A percentile compares a stretch with the other conserved stretches of the same genome.
Evolutionary conservation across 805 yeast species (phyloP).

Genomic region (Komagataella mondaviorum): DNA sequence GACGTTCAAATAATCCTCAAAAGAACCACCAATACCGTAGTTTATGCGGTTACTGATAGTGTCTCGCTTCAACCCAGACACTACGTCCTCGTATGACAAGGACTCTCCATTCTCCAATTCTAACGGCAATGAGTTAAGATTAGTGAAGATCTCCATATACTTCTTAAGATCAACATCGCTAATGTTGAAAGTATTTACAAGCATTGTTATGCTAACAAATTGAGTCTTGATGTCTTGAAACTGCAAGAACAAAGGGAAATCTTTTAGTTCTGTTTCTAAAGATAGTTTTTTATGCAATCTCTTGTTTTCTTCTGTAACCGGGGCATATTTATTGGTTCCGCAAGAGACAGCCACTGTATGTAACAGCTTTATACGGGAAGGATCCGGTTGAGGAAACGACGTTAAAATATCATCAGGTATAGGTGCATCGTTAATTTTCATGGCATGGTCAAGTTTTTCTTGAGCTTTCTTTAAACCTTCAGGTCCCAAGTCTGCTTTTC

Average conservation of each 20-base stretch:
- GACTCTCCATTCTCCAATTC: constrained; percentile 42
- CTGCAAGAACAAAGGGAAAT: constrained; percentile 59
- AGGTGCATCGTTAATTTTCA: constrained; percentile 52
- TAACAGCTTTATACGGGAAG: constrained; percentile 60
- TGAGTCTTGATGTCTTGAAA: constrained; percentile 71
- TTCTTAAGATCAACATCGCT: constrained; percentile 39
- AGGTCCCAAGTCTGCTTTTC: constrained; percentile 39
- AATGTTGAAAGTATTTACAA: constrained; percentile 40
- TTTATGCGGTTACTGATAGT: constrained; percentile 46
- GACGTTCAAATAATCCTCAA: constrained; percentile 54
- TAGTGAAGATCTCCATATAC: constrained; percentile 47
- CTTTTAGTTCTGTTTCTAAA: constrained; percentile 17
- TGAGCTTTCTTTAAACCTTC: constrained; percentile 43
- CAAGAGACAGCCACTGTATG: constrained; percentile 51
- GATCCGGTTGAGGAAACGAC: constrained; percentile 60
- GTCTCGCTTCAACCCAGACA: constrained; percentile 58
- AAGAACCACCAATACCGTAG: constrained; percentile 43
- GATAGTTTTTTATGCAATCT: constrained; percentile 9
- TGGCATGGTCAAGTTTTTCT: constrained; percentile 45
- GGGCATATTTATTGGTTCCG: constrained; percentile 28
- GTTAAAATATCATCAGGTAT: constrained; percentile 59
- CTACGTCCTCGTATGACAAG: constrained; percentile 65
- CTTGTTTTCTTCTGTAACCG: constrained; percentile 8
- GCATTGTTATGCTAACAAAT: constrained; percentile 56
- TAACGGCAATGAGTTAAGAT: constrained; percentile 64